Base-by-base conservation (phyloP, 2,329 filamentous ascomycete genomes). In the Nothophaeocryptopus gaeumannii region DNA sequence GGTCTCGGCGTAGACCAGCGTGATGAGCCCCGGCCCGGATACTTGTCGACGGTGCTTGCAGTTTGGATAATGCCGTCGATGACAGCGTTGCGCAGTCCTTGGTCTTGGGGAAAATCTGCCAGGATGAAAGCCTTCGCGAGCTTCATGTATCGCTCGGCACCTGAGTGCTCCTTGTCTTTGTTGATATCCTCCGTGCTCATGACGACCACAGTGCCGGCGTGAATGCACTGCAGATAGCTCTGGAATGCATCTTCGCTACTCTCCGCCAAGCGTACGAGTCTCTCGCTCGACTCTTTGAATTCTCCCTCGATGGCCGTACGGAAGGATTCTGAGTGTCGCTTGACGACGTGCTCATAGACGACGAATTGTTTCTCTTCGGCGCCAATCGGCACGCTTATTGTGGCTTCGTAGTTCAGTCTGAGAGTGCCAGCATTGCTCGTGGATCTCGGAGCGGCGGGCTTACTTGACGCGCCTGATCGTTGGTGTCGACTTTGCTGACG, bases 231-330 rank as follows among this genome's bases (percentile, higher is more conserved):
- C n/a, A 26, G 9, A 16, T 20, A 45, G 42, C n/a, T 37, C 32
- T 15, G 13, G 32, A 45, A 45, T 8, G n/a, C 13, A 11, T 32
- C 33, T 8, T 12, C 11, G 20, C 37, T 34, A 30, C 8, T 20
- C 26, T 41, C 32, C 36, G 42, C 12, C 13, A 36, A 13, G n/a
- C 30, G 9, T 15, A 29, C 14, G 8, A 12, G 14, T 26, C 30
- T 35, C 11, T 36, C 37, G 47, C 57, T 39, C 52, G 53, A 20
- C 50, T 45, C 42, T 45, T 43, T 32, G 42, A 36, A 45, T 4
- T 36, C 30, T 14, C 34, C 42, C 11, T 34, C 14, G 8, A 26
- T 30, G 29, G 39, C 39, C 13, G 26, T 12, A 5, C 26, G 33
- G 15, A 45, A 45, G 42, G 26, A 45, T n/a, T 35, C 34, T 32